Evolutionary conservation across 805 yeast genomes (phyloP), one percentile per base, ranked within the genome.

Genomic region (Ascoidea rubescens): DNA sequence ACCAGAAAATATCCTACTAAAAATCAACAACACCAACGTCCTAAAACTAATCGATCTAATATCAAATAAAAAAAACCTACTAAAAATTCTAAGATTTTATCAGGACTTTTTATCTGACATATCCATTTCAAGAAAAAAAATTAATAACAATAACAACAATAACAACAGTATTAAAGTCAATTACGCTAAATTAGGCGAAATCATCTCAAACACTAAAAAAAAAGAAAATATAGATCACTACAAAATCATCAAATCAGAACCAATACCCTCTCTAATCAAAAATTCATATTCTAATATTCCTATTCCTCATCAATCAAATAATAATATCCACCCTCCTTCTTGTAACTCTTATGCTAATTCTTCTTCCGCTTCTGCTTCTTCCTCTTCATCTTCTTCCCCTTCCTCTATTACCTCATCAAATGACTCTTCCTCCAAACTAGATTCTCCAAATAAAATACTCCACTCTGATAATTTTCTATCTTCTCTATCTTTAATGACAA

Each of bases 1-100:
- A 64, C 89, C 90, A 1, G 90, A 84, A 60, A 85, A 85, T 65
- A 75, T 80, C 4, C 63, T 77, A 47, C 71, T 78, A 46, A 79
- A 76, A 56, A 74, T 80, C 37, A 70, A 72, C 52, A 77, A 78
- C 56, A 79, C 77, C 48, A 79, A 77, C 14, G 8, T 37, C 14
- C 8, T 10, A 10, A 37, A 37, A 37, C 8, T 37, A 10, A 37
- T 37, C 14, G 14, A 37, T 37, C 14, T 37, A 37, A 37, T 37
- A n/a, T 17, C 8, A n/a, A 31, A 10, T 14, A 8, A 31, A 31
- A 33, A n/a, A 30, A 12, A 16, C 8, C 31, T 17, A 30, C 8
- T 8, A 47, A 47, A 16, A 47, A 6, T 32, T 12, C 16, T 17
- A 8, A 48, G 30, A 48, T 10, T 31, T 10, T 31, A 48, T 32